Conservation (phyloP, 805 yeast genomes). For the Metschnikowia lochheadii region DNA sequence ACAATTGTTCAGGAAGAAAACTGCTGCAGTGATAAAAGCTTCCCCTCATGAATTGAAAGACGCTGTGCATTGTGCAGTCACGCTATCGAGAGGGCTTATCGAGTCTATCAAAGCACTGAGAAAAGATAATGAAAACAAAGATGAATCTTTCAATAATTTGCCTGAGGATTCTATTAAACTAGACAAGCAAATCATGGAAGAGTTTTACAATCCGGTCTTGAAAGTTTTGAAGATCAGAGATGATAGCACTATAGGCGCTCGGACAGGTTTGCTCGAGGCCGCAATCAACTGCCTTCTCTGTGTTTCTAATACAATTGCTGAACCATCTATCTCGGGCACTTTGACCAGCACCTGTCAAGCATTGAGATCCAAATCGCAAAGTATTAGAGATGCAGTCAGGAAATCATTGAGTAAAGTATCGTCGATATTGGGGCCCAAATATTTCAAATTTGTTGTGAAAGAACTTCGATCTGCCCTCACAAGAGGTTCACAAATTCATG, state of each 20-base stretch:
- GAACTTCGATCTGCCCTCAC: slow-evolving; percentile 77
- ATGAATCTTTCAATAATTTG: slow-evolving; percentile 19
- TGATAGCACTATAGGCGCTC: slow-evolving; percentile 69
- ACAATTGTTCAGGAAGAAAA: slow-evolving; percentile 69
- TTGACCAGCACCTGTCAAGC: slow-evolving; percentile 87
- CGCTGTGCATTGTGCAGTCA: slow-evolving; percentile 54
- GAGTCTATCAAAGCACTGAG: slow-evolving; percentile 25
- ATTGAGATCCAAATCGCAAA: slow-evolving; percentile 79
- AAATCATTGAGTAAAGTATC: slow-evolving; percentile 67
- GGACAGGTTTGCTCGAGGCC: slow-evolving; percentile 82
- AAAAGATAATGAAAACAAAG: slow-evolving; percentile 8
- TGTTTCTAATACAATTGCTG: slow-evolving; percentile 53
- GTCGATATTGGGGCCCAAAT: slow-evolving; percentile 62
- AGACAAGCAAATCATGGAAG: slow-evolving; percentile 45
- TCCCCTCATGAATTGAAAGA: slow-evolving; percentile 49
- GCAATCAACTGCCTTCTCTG: slow-evolving; percentile 63
- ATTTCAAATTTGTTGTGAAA: slow-evolving; percentile 67
- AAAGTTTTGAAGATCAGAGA: slow-evolving; percentile 60
- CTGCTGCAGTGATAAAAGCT: slow-evolving; percentile 38
- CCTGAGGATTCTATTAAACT: slow-evolving; percentile 26
- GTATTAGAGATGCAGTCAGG: slow-evolving; percentile 81
- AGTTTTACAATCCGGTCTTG: slow-evolving; percentile 58
- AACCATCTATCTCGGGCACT: slow-evolving; percentile 68
- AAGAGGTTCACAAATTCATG: slow-evolving; percentile 91
- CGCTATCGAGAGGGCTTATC: slow-evolving; percentile 49